Evolutionary conservation across 2,329 filamentous ascomycete species (phyloP).

Genomic region (Aaosphaeria pasadenensis): DNA sequence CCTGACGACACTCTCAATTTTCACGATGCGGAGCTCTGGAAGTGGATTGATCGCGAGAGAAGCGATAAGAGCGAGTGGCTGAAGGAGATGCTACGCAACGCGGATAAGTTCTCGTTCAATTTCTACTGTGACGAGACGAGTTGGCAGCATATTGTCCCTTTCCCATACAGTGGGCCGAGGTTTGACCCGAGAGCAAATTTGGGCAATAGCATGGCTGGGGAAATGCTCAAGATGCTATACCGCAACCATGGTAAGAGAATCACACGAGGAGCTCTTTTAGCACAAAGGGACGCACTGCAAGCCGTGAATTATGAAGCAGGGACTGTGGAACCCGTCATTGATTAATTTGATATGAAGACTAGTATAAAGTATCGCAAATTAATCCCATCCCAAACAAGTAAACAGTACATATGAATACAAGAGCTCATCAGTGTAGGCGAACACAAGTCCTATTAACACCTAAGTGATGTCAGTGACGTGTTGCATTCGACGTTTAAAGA

Average conservation of each 20-base stretch:
- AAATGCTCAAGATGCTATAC: conserved; percentile 30
- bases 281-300: not conserved
- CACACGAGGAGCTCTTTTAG: conserved; percentile 11
- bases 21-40: conserved; percentile 31
- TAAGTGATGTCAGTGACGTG: too few species aligned
- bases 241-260: conserved; percentile 31
- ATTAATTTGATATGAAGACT: too few species aligned
- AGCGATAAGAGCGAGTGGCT: conserved; percentile 17
- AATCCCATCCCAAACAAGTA: too few species aligned
- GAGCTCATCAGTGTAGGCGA: too few species aligned
- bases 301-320: not conserved
- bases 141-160: conserved; percentile 28
- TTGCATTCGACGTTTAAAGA: too few species aligned
- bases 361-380: too few species aligned
- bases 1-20: conserved; percentile 24
- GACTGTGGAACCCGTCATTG: not conserved
- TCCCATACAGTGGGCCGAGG: conserved; percentile 31
- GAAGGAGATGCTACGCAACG: conserved; percentile 28
- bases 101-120: conserved; percentile 29
- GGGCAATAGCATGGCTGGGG: conserved; percentile 16
- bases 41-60: conserved; percentile 23
- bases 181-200: conserved; percentile 29
- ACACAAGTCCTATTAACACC: too few species aligned
- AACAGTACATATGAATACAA: too few species aligned
- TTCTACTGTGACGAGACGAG: conserved; percentile 30